Conservation (phyloP, 139 green algal species). For the Zygnema circumcarinatum region DNA sequence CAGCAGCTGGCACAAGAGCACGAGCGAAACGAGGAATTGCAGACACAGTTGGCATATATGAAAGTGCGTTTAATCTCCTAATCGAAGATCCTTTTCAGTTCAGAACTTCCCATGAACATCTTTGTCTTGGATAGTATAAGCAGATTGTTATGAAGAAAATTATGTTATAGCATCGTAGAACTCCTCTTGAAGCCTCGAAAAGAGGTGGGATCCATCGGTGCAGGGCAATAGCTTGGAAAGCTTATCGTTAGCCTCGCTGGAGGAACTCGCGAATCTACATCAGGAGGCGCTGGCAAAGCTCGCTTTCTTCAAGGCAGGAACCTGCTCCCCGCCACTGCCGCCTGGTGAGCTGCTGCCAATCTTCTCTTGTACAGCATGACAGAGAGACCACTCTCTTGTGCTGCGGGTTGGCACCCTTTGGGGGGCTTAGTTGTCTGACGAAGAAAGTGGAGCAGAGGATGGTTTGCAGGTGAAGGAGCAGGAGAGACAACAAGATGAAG, state of each 20-base stretch:
- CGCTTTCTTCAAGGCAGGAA: background rate
- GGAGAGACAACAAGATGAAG: background rate
- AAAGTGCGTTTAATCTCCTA: conserved; percentile 2
- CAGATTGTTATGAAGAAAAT: no score
- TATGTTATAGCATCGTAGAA: no score
- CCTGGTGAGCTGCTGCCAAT: background rate
- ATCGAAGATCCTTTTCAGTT: no score
- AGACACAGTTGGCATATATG: background rate
- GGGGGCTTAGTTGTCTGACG: background rate
- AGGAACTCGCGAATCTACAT: background rate
- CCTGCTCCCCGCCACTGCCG: background rate
- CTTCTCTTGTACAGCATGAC: no score
- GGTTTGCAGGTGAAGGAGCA: background rate
- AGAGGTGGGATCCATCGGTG: no score
- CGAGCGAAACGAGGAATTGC: background rate
- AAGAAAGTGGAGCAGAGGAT: background rate
- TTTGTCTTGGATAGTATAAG: no score
- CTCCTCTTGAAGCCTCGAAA: no score
- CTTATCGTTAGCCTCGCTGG: background rate
- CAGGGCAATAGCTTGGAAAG: background rate
- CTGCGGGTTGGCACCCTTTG: no score
- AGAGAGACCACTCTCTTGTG: no score
- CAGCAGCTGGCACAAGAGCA: background rate
- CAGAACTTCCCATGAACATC: no score
- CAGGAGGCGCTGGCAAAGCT: background rate